A percentile compares a stretch with the other conserved stretches of the same genome.
Conservation (phyloP, 2,329 filamentous ascomycete genomes). For the Arthrobotrys conoides region DNA sequence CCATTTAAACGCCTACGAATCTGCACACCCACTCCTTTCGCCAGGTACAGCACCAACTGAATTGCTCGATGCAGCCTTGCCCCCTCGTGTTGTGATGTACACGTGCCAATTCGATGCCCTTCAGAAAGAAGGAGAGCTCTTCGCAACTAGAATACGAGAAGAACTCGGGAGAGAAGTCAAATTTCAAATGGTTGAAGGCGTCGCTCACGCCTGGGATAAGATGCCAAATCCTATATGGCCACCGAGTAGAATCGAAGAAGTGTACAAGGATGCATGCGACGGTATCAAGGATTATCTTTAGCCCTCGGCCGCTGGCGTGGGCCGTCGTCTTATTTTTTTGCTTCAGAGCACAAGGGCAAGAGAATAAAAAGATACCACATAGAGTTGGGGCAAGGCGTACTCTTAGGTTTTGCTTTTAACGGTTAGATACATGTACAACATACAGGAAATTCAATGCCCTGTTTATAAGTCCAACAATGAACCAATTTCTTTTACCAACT, state of each 20-base stretch:
- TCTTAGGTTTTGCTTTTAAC: background rate
- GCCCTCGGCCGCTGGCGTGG: background rate
- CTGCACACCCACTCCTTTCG: slow-evolving; percentile 72
- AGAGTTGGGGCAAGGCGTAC: slow-evolving; percentile 11
- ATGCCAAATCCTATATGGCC: slow-evolving; percentile 72
- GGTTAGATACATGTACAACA: slow-evolving; percentile 9
- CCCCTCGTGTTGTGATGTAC: slow-evolving; percentile 73
- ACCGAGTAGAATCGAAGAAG: slow-evolving; percentile 70
- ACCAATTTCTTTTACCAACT: slow-evolving; percentile 23
- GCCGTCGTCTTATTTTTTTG: background rate
- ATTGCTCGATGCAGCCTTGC: slow-evolving; percentile 69
- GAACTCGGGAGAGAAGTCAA: slow-evolving; percentile 72
- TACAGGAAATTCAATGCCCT: background rate
- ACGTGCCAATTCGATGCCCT: slow-evolving; percentile 78
- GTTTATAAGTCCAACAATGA: slow-evolving; percentile 3
- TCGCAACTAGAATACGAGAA: slow-evolving; percentile 73
- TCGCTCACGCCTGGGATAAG: slow-evolving; percentile 78
- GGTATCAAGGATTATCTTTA: slow-evolving; percentile 57
- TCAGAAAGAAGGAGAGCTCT: slow-evolving; percentile 74
- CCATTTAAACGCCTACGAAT: slow-evolving; percentile 68
- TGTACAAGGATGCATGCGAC: slow-evolving; percentile 72
- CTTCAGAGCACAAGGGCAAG: background rate
- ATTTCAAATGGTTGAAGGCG: slow-evolving; percentile 74
- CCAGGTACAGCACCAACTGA: slow-evolving; percentile 73
- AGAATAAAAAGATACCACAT: background rate